Percentiles rank a stretch among this genome's conserved stretches.
These are phyloP conservation scores for Hygrophoropsis aurantiaca DNA, from an alignment of 768 basidiomycete genomes.

Conservation along the genomic window DNA sequence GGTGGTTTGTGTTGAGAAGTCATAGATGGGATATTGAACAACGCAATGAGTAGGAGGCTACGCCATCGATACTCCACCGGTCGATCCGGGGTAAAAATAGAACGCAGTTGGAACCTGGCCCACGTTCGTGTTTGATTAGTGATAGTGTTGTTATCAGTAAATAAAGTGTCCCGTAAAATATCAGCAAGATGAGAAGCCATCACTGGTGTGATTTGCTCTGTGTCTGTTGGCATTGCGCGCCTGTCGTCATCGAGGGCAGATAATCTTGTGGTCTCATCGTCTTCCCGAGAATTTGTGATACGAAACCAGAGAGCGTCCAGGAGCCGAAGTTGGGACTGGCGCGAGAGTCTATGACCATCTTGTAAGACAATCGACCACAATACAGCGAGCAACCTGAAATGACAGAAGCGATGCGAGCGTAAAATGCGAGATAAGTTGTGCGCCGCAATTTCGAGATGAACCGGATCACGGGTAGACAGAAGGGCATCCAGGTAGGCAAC, in stretches of 20 bases:
- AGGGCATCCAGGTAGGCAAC: constrained; percentile 46
- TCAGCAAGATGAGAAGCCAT: neutral
- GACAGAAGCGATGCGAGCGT: constrained; percentile 29
- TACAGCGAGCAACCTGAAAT: constrained; percentile 36
- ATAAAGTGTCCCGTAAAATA: neutral
- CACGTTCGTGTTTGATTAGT: neutral
- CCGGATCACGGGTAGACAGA: constrained; percentile 24
- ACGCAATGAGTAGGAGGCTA: constrained; percentile 39
- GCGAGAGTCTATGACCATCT: constrained; percentile 22
- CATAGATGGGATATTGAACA: constrained; percentile 8
- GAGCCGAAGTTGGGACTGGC: constrained; percentile 30
- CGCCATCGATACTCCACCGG: constrained; percentile 40
- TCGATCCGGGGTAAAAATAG: constrained; percentile 29
- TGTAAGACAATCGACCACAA: constrained; percentile 40
- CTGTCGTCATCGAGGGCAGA: too few relatives aligned
- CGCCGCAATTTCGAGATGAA: constrained; percentile 32
- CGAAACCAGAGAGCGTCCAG: constrained; percentile 38
- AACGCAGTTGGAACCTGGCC: neutral
- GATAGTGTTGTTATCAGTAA: too few relatives aligned
- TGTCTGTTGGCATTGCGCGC: neutral
- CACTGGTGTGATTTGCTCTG: too few relatives aligned
- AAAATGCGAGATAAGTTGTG: constrained; percentile 35
- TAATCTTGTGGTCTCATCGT: too few relatives aligned
- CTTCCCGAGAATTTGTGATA: constrained; percentile 15
- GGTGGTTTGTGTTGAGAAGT: neutral